phyloP scores from a whole-genome alignment of 768 basidiomycete species.

The Chalciporus sphaerocephalus region DNA sequence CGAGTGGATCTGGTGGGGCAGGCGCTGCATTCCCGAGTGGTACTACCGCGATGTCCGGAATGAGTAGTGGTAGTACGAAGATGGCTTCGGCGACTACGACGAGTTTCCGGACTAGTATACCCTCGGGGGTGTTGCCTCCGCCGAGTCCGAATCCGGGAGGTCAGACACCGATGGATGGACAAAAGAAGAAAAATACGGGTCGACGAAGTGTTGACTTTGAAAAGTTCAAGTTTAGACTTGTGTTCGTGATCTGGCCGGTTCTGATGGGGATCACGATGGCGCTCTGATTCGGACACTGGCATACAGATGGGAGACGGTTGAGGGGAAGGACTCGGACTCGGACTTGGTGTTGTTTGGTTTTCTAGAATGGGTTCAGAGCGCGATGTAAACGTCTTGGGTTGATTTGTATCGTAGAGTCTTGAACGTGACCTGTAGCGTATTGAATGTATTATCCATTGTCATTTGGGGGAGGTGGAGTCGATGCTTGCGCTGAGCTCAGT shows the following conservation, averaged over 20 bases:
- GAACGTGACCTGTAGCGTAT: too few relatives aligned
- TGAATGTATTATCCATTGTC: too few relatives aligned
- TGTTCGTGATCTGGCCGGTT: conserved; percentile 54
- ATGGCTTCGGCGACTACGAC: conserved; percentile 1
- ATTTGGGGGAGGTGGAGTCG: too few relatives aligned
- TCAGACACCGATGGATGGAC: not conserved
- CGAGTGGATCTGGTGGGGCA: not conserved
- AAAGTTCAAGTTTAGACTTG: conserved; percentile 41
- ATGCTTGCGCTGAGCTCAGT: too few relatives aligned
- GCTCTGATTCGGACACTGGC: too few relatives aligned
- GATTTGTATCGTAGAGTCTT: too few relatives aligned
- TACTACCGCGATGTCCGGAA: too few relatives aligned
- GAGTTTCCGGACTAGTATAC: not conserved
- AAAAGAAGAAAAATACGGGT: conserved; percentile 17
- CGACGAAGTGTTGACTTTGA: conserved; percentile 29
- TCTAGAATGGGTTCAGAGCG: too few relatives aligned
- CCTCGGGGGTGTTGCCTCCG: conserved; percentile 7
- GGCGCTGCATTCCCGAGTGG: conserved; percentile 9
- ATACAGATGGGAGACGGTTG: too few relatives aligned
- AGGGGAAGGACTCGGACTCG: too few relatives aligned
- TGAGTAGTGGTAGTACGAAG: conserved; percentile 3
- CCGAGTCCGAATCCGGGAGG: conserved; percentile 8
- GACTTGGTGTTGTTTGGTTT: too few relatives aligned
- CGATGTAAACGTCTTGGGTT: too few relatives aligned
- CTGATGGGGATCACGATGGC: conserved; percentile 56